These are phyloP conservation scores for Phytophthora sojae DNA, from an alignment of 352 stramenopile species.

Conservation along the genomic window DNA sequence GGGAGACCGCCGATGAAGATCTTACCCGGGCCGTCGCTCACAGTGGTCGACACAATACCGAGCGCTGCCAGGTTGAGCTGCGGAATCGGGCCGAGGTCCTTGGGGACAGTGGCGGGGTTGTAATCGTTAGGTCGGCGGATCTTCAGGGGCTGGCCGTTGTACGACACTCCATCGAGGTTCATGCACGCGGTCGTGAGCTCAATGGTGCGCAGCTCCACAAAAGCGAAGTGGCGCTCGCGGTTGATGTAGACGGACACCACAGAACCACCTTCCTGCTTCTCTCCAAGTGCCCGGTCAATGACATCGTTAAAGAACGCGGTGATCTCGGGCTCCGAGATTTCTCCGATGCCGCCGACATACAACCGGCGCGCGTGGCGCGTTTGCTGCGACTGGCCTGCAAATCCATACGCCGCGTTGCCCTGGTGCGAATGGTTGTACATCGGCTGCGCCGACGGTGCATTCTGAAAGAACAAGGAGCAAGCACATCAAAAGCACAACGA, in stretches of 20 bases:
- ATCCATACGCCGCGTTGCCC: constrained; percentile 21
- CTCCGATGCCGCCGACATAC: constrained; percentile 95
- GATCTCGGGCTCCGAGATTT: constrained; percentile 89
- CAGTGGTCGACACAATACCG: constrained; percentile 95
- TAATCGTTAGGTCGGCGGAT: constrained; percentile 98
- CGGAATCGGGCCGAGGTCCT: constrained; percentile 86
- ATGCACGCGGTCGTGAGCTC: constrained; percentile 97
- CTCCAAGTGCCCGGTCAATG: constrained; percentile 85
- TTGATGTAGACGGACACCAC: constrained; percentile 96
- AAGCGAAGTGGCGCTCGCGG: constrained; percentile 96
- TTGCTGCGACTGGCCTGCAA: constrained; percentile 83
- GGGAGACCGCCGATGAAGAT: constrained; percentile 98
- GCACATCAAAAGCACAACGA: constrained; percentile 29
- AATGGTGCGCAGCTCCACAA: constrained; percentile 97
- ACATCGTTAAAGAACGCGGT: constrained; percentile 93
- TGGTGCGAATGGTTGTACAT: constrained; percentile 37
- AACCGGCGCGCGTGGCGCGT: constrained; percentile 95
- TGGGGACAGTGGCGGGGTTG: constrained; percentile 92
- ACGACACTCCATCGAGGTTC: constrained; percentile 95
- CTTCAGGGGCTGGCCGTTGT: constrained; percentile 94
- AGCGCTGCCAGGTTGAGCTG: constrained; percentile 91
- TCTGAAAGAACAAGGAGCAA: constrained; percentile 30
- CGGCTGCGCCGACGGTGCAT: constrained; percentile 11
- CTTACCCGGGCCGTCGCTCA: constrained; percentile 98
- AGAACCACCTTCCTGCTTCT: constrained; percentile 76